Base-by-base conservation (phyloP, 148 eudicot species). In the Camellia japonica region DNA sequence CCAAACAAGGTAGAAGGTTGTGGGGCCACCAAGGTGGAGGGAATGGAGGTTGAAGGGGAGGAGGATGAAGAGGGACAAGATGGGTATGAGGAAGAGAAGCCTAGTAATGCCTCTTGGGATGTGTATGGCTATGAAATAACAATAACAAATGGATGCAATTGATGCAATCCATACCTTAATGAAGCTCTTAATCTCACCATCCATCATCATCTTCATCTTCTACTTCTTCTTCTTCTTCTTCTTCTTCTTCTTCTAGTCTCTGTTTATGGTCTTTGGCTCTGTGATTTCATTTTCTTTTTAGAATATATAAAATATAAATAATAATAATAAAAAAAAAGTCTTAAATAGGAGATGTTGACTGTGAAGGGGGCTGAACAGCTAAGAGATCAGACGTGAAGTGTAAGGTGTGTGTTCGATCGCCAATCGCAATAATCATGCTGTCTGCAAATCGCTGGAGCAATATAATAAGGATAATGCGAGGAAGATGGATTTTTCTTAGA, bases 1-100 rank as follows among this genome's bases (percentile, higher is more conserved):
- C 91, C 91, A 90, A 76, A 76, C 84, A 62, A 90, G 89, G 83
- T 82, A 89, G 82, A 86, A 87, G 80, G 73, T 12, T 16, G 90
- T 82, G 38, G 83, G 83, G 10, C 63, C 83, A n/a, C 61, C 77
- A 19, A 89, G 86, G 55, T 85, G 86, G 66, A 78, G 13, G 67
- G 85, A 79, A 44, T 85, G 54, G 79, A 89, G 88, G 15, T 80
- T 73, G 3, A 83, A 65, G 12, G 93, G 90, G 73, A 90, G 88
- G 55, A 80, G 56, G 71, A 63, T 68, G 87, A 90, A 86, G 80
- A 89, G 85, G 81, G 47, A 82, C 68, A 90, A 68, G 69, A 89
- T 23, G 6, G 91, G 93, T 42, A 90, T 80, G 74, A 87, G 19
- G 43, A 83, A 83, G 76, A 87, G 15, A 38, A 89, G 79, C 30